Conservation (phyloP, 495 filamentous ascomycete genomes). For the Neurospora sp. region DNA sequence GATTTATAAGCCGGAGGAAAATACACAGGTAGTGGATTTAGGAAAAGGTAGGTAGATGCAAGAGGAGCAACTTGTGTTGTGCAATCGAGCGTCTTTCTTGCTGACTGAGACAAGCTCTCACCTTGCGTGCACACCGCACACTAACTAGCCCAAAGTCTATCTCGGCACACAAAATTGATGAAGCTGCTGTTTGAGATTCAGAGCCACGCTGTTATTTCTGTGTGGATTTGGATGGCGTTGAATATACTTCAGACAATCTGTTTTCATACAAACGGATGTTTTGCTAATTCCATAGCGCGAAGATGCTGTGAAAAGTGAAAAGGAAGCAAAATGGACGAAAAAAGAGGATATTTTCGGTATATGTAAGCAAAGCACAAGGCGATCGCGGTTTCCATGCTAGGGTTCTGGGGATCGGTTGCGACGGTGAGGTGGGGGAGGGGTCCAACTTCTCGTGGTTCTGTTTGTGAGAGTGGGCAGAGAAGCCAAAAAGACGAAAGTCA, state of each 20-base stretch:
- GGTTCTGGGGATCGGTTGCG: neutral
- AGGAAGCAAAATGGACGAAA: neutral
- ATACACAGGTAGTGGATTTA: neutral
- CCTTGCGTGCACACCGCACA: neutral
- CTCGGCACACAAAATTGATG: neutral
- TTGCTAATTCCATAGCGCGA: neutral
- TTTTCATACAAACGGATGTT: neutral
- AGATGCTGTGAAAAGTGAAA: neutral
- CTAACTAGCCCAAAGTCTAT: neutral
- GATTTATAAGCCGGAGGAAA: neutral
- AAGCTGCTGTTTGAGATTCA: neutral
- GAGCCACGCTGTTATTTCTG: neutral
- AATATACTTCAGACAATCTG: neutral
- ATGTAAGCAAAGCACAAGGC: neutral
- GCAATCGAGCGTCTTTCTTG: neutral
- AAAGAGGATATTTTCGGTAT: neutral
- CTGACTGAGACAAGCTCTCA: neutral
- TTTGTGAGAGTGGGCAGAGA: neutral
- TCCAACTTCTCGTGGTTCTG: neutral
- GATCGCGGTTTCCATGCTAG: neutral
- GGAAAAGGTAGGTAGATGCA: neutral
- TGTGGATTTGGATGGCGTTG: neutral
- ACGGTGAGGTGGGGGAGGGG: neutral
- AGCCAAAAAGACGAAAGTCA: neutral
- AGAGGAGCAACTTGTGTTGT: neutral